phyloP scores from a whole-genome alignment of 2,329 filamentous ascomycete species.

The Fusarium subglutinans region DNA sequence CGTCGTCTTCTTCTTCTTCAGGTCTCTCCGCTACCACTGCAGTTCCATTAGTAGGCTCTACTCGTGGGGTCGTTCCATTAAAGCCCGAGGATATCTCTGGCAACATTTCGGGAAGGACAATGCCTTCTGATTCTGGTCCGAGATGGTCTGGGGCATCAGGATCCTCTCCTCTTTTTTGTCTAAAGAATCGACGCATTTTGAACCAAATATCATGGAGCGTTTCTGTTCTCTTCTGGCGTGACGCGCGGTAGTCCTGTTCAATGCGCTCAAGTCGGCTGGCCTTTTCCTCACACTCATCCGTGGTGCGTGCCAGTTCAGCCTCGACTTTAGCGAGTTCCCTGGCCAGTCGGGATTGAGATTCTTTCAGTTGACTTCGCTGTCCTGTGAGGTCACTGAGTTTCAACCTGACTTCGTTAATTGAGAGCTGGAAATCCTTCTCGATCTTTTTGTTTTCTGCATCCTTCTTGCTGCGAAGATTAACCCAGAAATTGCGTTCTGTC shows the following conservation, averaged over 20 bases:
- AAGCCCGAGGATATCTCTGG: slow-evolving; percentile 6
- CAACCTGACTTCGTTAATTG: slow-evolving; percentile 40
- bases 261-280: slow-evolving; percentile 47
- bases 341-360: slow-evolving; percentile 43
- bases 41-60: not conserved
- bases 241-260: slow-evolving; percentile 45
- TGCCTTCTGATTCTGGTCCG: slow-evolving; percentile 24
- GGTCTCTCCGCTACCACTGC: not conserved
- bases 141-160: slow-evolving; percentile 19
- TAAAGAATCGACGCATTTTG: slow-evolving; percentile 49
- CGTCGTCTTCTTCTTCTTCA: slow-evolving; percentile 3
- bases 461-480: slow-evolving; percentile 40
- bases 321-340: slow-evolving; percentile 49
- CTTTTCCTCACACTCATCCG: slow-evolving; percentile 46
- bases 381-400: slow-evolving; percentile 45
- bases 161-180: slow-evolving; percentile 43
- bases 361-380: slow-evolving; percentile 41
- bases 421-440: slow-evolving; percentile 41
- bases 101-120: slow-evolving; percentile 17
- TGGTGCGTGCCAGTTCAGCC: slow-evolving; percentile 48
- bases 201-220: slow-evolving; percentile 41
- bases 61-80: slow-evolving; percentile 18
- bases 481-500: slow-evolving; percentile 50
- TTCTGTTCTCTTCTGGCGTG: slow-evolving; percentile 43
- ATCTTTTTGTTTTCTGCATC: slow-evolving; percentile 35